Evolutionary conservation across 208 protist genomes (phyloP), one percentile per base, ranked within the genome.

Genomic region (Crithidia mellificae): DNA sequence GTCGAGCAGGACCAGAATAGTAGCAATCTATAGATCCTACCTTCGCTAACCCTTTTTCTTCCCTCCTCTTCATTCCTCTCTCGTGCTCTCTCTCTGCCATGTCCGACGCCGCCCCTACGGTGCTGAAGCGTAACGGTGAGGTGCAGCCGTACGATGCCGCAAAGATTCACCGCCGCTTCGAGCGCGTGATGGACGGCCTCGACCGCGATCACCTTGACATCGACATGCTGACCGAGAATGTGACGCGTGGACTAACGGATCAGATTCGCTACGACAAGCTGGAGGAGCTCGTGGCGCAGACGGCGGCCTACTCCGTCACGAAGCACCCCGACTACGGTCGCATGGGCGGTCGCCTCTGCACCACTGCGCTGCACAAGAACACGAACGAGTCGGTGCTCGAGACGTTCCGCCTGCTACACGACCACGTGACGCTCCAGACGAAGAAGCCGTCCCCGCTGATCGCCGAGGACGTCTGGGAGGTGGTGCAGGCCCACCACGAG

Each of bases 321-420:
- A 91, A 95, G 72, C 98, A 99, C 81, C 98, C 98, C 20, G 97
- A 99, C 78, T 99, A 99, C 90, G 90, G 90, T 41, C 87, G 97
- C 6, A 85, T 99, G 27, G 99, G 98, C 39, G 98, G 98, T 19
- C 92, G 99, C 43, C 94, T 99, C 25, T 87, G 93, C 51, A 92
- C 99, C 14, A 98, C 93, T 20, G 96, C 98, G 76, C 87, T 99
- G 25, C 98, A 99, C 81, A 99, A 99, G 83, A 80, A 80, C 39
- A 99, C 98, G 0, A 77, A 81, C 20, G 78, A 69, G 6, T 87
- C 66, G 12, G 96, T 99, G 59, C 72, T 92, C 14, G 85, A 98
- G 50, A 95, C 91, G 12, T 94, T 98, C 52, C 41, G 77, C 25
- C 63, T 72, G n/a, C 90, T 99, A n/a, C 82, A 97, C 68, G 62